Evolutionary conservation across 805 yeast genomes (phyloP), one percentile per base, ranked within the genome.

Genomic region (Wickerhamia fluorescens): DNA sequence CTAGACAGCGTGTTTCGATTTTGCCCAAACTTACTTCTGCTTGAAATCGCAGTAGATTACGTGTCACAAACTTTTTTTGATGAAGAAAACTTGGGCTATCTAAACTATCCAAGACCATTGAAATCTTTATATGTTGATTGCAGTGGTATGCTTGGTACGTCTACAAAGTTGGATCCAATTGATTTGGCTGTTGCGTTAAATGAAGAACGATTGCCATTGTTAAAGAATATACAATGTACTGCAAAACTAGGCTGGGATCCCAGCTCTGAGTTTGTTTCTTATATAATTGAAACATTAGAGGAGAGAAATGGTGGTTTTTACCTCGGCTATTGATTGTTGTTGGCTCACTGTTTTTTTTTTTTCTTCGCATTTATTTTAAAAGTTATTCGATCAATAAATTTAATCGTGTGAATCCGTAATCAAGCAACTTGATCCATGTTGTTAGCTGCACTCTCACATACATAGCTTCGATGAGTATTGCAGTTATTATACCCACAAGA

Each of bases 181-280:
- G 96, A 89, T 51, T 61, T 92, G 34, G 83, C 92, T 0, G 68
- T 87, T 26, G 96, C 96, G 0, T 57, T 88, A 13, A 68, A 74
- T 47, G 96, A 88, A 35, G 78, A 74, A 7, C 61, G 94, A 42
- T 53, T 92, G 11, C 95, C 95, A 0, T 40, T 61, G 22, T 61
- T 92, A 47, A 66, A 68, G 36, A 70, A 69, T 27, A 61, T 92
- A 2, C 63, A 79, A 24, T 68, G 87, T 24, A 78, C 92, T 14
- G 72, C 80, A 11, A 77, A 78, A 50, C 56, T 92, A 20, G 95
- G 96, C 6, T 92, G 98, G 98, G 75, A 80, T 45, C 69, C 78
- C 2, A 46, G 54, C 23, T 52, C 61, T 5, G 67, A 61, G 15
- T 53, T 47, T 20, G 61, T 63, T 9, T 35, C 42, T 9, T 57